Conservation (phyloP, 257 asterid genomes). For the Apocynum venetum region DNA sequence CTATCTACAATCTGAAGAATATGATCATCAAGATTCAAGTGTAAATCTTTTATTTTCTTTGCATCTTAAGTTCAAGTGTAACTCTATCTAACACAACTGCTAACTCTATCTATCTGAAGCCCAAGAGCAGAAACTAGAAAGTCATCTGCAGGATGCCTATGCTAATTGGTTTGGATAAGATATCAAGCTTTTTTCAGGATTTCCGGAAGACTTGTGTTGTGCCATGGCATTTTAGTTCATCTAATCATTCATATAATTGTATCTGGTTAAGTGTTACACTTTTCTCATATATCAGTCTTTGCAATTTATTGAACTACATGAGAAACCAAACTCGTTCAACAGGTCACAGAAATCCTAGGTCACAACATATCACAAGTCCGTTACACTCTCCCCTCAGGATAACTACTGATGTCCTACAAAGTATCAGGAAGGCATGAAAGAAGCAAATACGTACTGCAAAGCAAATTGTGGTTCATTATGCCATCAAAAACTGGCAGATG, state of each 20-base stretch:
- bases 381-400: background rate
- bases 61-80: background rate
- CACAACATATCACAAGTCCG: background rate
- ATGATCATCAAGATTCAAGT: background rate
- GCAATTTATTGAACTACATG: background rate
- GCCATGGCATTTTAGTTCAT: background rate
- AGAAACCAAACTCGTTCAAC: background rate
- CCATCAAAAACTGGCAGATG: background rate
- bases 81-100: background rate
- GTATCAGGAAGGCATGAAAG: background rate
- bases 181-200: background rate
- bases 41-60: background rate
- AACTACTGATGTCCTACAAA: background rate
- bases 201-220: background rate
- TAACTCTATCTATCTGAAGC: background rate
- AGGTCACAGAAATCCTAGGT: background rate
- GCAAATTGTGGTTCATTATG: background rate
- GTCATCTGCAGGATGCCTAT: background rate
- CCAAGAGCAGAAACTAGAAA: background rate
- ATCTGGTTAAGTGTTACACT: background rate
- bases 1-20: background rate
- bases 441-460: background rate
- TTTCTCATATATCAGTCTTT: background rate
- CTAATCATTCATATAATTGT: background rate
- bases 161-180: background rate